Percentiles rank a stretch among this genome's conserved stretches.
These are phyloP conservation scores for Aspergillus campestris DNA, from an alignment of 495 filamentous ascomycete genomes.

Conservation along the genomic window DNA sequence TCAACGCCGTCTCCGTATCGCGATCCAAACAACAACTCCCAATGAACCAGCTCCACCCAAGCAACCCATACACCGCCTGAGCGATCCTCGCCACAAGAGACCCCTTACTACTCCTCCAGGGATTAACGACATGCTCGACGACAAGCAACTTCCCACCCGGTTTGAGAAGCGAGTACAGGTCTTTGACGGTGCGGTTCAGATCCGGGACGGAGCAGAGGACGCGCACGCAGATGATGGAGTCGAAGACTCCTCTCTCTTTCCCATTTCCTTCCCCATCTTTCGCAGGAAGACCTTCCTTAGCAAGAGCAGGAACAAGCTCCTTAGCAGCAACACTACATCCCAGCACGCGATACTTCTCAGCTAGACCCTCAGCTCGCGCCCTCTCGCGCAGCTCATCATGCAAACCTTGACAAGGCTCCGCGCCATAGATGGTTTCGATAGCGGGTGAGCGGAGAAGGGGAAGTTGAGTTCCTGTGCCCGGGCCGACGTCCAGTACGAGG, in stretches of 20 bases:
- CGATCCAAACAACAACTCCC: slow-evolving; percentile 53
- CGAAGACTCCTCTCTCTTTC: slow-evolving; percentile 39
- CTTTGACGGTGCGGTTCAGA: slow-evolving; percentile 45
- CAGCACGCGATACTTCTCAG: slow-evolving; percentile 56
- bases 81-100: slow-evolving; percentile 39
- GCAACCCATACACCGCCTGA: slow-evolving; percentile 22
- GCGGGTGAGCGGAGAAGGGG: slow-evolving; percentile 29
- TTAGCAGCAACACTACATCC: slow-evolving; percentile 51
- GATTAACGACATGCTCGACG: slow-evolving; percentile 59
- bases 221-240: slow-evolving; percentile 60
- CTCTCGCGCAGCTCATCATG: slow-evolving; percentile 42
- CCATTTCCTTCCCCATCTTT: no score
- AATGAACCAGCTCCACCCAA: slow-evolving; percentile 40
- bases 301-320: slow-evolving; percentile 26
- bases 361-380: slow-evolving; percentile 41
- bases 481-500: slow-evolving; percentile 40
- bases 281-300: slow-evolving; percentile 32
- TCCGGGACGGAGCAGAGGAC: slow-evolving; percentile 67
- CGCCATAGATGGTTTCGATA: slow-evolving; percentile 54
- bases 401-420: slow-evolving; percentile 55
- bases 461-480: slow-evolving; percentile 43
- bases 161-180: slow-evolving; percentile 54
- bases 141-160: slow-evolving; percentile 61
- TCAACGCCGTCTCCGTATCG: slow-evolving; percentile 45
- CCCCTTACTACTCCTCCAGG: slow-evolving; percentile 38